These are phyloP conservation scores for Neurospora sp. DNA, from an alignment of 495 filamentous ascomycete species.

Conservation along the genomic window DNA sequence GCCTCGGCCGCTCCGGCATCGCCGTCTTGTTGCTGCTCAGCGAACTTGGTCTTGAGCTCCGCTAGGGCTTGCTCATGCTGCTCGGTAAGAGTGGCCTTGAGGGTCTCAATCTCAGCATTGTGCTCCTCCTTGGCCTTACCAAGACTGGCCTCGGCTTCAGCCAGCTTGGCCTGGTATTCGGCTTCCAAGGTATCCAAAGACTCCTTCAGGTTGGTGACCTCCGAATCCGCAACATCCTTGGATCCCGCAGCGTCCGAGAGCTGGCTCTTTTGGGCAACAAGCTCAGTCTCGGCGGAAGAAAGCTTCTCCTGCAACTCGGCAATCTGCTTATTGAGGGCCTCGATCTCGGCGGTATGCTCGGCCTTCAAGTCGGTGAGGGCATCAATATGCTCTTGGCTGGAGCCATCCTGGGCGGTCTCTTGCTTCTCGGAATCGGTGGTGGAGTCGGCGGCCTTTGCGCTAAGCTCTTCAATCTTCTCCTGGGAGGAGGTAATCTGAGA, in stretches of 20 bases:
- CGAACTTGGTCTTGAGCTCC: conserved; percentile 32
- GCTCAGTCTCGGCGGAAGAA: conserved; percentile 27
- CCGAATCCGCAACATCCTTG: conserved; percentile 29
- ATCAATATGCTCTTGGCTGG: conserved; percentile 29
- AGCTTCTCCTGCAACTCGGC: conserved; percentile 34
- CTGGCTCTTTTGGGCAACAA: conserved; percentile 26
- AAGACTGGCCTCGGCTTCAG: conserved; percentile 23
- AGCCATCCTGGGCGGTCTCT: conserved; percentile 16
- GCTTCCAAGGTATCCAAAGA: conserved; percentile 32
- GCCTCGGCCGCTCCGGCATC: conserved; percentile 18
- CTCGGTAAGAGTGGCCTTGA: conserved; percentile 32
- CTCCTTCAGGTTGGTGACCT: conserved; percentile 32
- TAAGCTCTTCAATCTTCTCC: conserved; percentile 33
- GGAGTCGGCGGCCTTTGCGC: conserved; percentile 22
- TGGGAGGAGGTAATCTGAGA: conserved; percentile 36
- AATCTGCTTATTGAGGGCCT: conserved; percentile 30
- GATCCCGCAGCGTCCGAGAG: conserved; percentile 24
- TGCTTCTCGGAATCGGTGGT: conserved; percentile 9
- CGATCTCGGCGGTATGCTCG: conserved; percentile 38
- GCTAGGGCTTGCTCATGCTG: conserved; percentile 29
- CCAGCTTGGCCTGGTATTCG: conserved; percentile 26
- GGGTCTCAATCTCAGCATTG: conserved; percentile 27
- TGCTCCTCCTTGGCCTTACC: conserved; percentile 29
- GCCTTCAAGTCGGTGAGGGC: conserved; percentile 35
- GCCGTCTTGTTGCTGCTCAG: conserved; percentile 29